Evolutionary conservation across 441 rosid species (phyloP), one percentile per base, ranked within the genome.

Genomic region (Populus hybrid): DNA sequence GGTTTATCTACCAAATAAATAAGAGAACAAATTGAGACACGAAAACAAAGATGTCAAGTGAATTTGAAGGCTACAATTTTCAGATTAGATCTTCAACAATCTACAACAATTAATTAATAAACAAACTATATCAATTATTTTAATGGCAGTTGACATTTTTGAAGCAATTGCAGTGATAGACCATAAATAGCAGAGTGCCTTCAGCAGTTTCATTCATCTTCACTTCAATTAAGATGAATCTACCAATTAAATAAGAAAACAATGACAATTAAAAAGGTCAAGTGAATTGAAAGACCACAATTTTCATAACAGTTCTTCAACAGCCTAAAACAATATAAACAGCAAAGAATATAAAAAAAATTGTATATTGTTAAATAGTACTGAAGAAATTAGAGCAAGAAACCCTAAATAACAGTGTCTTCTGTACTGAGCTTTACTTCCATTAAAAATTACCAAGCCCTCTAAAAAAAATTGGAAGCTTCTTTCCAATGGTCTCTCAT

Each of bases 1-100:
- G 71, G 75, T 83, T 72, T 71, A 80, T 66, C 85, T 83, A 63
- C 68, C 26, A 24, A 74, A 12, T 64, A 40, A 77, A 56, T 8
- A 24, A 31, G 2, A 59, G 18, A 64, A 77, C 10, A 50, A 26
- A n/a, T 28, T 16, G 20, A 45, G 29, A 45, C 12, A 40, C 10
- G 45, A 2, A 8, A 20, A 31, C 4, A 68, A 29, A 33, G 16
- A 45, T 4, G 7, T 45, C 56, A 45, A 45, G 6, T 14, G 56
- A 45, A 45, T 45, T 45, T 45, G 56, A 14, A 45, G 56, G 20
- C 20, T 4, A 12, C 20, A 14, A 45, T 45, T 45, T 45, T 45
- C 56, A 12, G 7, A 45, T 45, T 45, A 45, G 20, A 45, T 45
- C 56, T 45, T 45, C 6, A 45, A 45, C 56, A 38, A 38, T 38